Evolutionary conservation across 2,329 filamentous ascomycete genomes (phyloP), one percentile per base, ranked within the genome.

Genomic region (Elsinoe arachidis): DNA sequence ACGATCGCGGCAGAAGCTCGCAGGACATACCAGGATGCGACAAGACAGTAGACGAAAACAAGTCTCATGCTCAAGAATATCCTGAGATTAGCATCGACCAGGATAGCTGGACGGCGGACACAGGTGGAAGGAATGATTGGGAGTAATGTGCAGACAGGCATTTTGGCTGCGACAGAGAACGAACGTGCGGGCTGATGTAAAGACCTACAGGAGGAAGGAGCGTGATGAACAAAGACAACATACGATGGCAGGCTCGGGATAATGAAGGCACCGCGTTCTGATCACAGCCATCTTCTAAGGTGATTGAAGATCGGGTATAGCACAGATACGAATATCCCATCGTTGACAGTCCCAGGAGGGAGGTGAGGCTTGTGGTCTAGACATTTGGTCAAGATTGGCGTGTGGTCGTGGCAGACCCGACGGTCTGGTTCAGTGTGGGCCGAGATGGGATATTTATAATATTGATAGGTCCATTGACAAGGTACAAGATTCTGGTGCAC

Each of bases 21-120:
- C 26, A 30, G 11, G n/a, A 26, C 43, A 38, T 56, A 56, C 54
- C 54, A 56, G 10, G 41, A 43, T 35, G 41, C 26, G 21, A 56
- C 12, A 4, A 49, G 9, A 11, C 23, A 12, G 30, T 56, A 38
- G 23, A 49, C 6, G 17, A 56, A 26, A 15, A 47, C 2, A 9
- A 49, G 14, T 30, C 34, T 34, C 26, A 12, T 23, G 19, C 10
- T 23, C 41, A 46, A 6, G 41, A 19, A 46, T 46, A 23, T 11
- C 26, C 19, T 23, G n/a, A 26, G 19, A 26, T 17, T 14, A 26
- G n/a, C 26, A 26, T 23, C 6, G 10, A 26, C 11, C 17, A 26
- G 26, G 26, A 12, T 14, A 23, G 3, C n/a, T 26, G 10, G 2
- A 4, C n/a, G 19, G 14, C 19, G 41, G 9, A 46, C 41, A 9